These are phyloP conservation scores for Aurantiochytrium sp. DNA, from an alignment of 108 stramenopile species.

Conservation along the genomic window DNA sequence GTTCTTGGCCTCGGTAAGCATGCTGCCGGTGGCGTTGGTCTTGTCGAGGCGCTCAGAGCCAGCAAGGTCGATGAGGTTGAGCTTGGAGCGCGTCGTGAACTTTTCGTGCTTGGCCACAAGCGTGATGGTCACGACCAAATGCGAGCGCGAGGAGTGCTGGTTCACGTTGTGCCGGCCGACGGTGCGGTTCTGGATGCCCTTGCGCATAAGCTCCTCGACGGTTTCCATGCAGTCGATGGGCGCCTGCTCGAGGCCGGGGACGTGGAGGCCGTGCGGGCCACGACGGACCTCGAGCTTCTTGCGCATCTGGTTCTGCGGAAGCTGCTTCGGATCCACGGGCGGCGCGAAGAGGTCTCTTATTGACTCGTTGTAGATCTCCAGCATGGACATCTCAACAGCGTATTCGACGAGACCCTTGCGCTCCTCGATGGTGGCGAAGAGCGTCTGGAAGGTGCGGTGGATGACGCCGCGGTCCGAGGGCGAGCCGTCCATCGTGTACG, in stretches of 20 bases:
- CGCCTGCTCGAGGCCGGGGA: constrained; percentile 49
- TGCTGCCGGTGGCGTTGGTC: constrained; percentile 36
- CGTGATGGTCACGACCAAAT: constrained; percentile 48
- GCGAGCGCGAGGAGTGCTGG: constrained; percentile 46
- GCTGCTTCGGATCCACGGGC: background rate
- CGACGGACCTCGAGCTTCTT: constrained; percentile 51
- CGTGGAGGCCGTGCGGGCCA: constrained; percentile 41
- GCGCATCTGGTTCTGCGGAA: background rate
- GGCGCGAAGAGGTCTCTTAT: constrained; percentile 77
- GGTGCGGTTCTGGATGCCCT: constrained; percentile 45
- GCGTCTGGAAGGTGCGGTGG: constrained; percentile 63
- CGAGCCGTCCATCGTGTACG: constrained; percentile 58
- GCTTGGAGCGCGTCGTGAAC: constrained; percentile 45
- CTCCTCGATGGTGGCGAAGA: constrained; percentile 57
- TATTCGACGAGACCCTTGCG: constrained; percentile 56
- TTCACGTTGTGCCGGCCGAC: constrained; percentile 59
- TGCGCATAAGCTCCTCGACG: constrained; percentile 46
- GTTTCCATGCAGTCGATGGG: constrained; percentile 38
- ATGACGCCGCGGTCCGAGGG: constrained; percentile 51
- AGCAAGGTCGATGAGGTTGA: constrained; percentile 61
- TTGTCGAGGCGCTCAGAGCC: constrained; percentile 55
- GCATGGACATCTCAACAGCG: constrained; percentile 65
- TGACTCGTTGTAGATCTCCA: constrained; percentile 97
- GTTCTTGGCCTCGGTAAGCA: constrained; percentile 56
- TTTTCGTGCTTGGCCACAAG: constrained; percentile 40